These are phyloP conservation scores for Bipolaris zeicola DNA, from an alignment of 2,329 filamentous ascomycete genomes.

Conservation along the genomic window DNA sequence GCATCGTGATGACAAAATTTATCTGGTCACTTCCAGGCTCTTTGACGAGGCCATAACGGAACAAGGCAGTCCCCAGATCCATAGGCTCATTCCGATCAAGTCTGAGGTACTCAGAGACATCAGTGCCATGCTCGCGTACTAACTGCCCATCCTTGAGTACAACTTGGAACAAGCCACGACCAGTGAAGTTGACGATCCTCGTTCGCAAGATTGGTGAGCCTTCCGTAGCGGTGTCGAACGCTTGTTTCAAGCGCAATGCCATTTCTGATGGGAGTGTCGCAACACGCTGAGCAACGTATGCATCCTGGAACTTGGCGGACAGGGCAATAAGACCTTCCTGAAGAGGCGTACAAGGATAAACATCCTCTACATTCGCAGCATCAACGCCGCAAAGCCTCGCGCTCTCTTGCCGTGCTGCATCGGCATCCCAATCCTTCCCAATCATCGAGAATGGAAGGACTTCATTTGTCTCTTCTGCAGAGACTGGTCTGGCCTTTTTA, in stretches of 20 bases:
- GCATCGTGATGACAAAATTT: slow-evolving; percentile 57
- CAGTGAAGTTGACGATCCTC: slow-evolving; percentile 45
- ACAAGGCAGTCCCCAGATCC: slow-evolving; percentile 49
- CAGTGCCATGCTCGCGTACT: slow-evolving; percentile 35
- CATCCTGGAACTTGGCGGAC: slow-evolving; percentile 44
- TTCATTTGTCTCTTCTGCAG: slow-evolving; percentile 24
- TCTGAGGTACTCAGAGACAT: slow-evolving; percentile 43
- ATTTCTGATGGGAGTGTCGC: slow-evolving; percentile 41
- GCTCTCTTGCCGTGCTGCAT: slow-evolving; percentile 47
- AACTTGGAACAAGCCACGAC: slow-evolving; percentile 48
- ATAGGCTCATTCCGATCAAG: slow-evolving; percentile 43
- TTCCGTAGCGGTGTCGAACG: slow-evolving; percentile 45
- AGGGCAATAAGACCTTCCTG: slow-evolving; percentile 52
- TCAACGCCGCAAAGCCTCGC: slow-evolving; percentile 42
- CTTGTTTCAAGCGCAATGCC: slow-evolving; percentile 39
- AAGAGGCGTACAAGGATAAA: slow-evolving; percentile 51
- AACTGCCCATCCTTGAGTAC: slow-evolving; percentile 41
- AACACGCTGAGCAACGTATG: slow-evolving; percentile 49
- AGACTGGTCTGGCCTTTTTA: slow-evolving; percentile 33
- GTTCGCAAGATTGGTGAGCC: slow-evolving; percentile 49
- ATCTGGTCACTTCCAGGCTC: slow-evolving; percentile 26
- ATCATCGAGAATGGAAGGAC: slow-evolving; percentile 45
- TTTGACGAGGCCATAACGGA: slow-evolving; percentile 46
- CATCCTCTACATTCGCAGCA: slow-evolving; percentile 41
- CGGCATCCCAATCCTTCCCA: slow-evolving; percentile 28